Base-by-base conservation (phyloP, 129 eudicot genomes). In the Centrapalus pauciflorus region DNA sequence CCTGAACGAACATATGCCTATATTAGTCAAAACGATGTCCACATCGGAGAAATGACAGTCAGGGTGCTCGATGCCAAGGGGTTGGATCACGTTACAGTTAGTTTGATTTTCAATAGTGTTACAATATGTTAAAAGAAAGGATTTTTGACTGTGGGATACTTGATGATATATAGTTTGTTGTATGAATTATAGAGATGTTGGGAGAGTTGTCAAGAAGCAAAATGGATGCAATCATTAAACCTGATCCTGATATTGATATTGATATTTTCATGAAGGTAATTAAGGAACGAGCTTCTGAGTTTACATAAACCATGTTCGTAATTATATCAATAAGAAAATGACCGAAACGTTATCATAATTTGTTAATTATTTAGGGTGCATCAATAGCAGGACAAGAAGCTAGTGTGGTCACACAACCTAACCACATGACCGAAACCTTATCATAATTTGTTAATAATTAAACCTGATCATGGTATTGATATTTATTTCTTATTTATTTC, bases 231-330 rank as follows among this genome's bases (percentile, higher is more conserved):
- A 76, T 76, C 12, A 88, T 93, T 29, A 85, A 79, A 73, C 98
- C 95, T 61, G 96, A 93, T 77, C 91, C 95, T 26, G 91, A 88
- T 56, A 45, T 93, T 26, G 91, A 88, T 56, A 45, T 93, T 17
- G 98, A 93, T 80, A 57, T 88, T 35, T 93, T 16, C 77, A 88
- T 93, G 98, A 93, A 93, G 84, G 96, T 81, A 64, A n/a, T n/a
- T n/a, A n/a, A 64, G 5, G 10, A 35, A 61, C 8, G 11, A 2
- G 21, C 25, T 5, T 5, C 6, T 4, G 0, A 11, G 51, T 7
- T 17, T n/a, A 29, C 32, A 49, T 33, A 40, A 48, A 19, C 19
- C 33, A 24, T 2, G 25, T 48, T 16, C 4, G 30, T 0, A 12
- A 21, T 30, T 37, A 5, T 14, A 23, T 73, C 17, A 7, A 16